phyloP scores from a whole-genome alignment of 2,329 filamentous ascomycete genomes.

The Zalaria sp. region DNA sequence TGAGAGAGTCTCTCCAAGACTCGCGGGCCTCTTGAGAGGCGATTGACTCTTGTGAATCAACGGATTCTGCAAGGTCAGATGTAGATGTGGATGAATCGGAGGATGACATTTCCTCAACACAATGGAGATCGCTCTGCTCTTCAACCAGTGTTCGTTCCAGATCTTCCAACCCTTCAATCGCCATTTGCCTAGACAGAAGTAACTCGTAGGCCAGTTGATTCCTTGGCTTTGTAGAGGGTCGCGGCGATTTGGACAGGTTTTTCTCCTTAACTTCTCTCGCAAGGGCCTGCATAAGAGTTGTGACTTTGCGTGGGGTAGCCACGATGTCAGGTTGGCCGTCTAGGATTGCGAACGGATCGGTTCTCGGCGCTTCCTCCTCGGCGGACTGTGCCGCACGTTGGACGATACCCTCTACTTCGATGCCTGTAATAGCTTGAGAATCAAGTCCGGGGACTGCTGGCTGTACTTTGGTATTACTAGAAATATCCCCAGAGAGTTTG shows the following conservation, averaged over 20 bases:
- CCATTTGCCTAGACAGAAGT: no score
- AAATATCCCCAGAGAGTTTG: constrained; percentile 12
- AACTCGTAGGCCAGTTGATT: no score
- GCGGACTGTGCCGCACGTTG: constrained; percentile 2
- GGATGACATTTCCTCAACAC: constrained; percentile 3
- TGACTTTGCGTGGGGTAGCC: constrained; percentile 12
- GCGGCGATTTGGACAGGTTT: constrained; percentile 7
- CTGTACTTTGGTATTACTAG: constrained; percentile 27
- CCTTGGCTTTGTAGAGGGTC: not conserved
- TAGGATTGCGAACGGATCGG: constrained; percentile 10
- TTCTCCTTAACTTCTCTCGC: not conserved
- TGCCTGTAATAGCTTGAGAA: constrained; percentile 25
- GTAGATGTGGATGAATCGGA: not conserved
- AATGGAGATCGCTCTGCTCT: constrained; percentile 6
- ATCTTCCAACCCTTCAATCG: constrained; percentile 3
- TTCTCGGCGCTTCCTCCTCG: constrained; percentile 4
- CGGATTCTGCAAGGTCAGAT: no score
- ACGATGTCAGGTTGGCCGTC: constrained; percentile 13
- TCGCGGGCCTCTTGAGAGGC: constrained; percentile 16
- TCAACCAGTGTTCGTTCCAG: constrained; percentile 15
- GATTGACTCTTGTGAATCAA: constrained; percentile 10
- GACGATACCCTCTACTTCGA: constrained; percentile 9
- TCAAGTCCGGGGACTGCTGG: constrained; percentile 25
- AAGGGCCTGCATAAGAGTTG: not conserved
- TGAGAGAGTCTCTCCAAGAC: constrained; percentile 23